Base-by-base conservation (phyloP, 1,139 yeast species). In the Tardiomyces depauwii region DNA sequence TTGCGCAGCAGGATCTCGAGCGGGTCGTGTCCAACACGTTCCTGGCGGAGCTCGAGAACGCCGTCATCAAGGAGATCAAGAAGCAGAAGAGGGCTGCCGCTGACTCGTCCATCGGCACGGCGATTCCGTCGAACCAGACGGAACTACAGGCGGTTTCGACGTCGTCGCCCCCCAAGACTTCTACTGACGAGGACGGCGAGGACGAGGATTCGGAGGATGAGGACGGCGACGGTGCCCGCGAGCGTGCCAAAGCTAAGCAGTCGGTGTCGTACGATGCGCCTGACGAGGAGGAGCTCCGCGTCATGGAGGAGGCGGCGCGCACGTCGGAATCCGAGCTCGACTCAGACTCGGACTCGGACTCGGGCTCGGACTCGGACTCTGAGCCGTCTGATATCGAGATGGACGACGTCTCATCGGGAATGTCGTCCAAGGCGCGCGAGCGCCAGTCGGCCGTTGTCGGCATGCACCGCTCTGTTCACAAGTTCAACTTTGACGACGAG, bases 201-300 rank as follows among this genome's bases (percentile, higher is more conserved):
- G 48, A 46, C n/a, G 47, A 39, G 21, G 58, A 57, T 14, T 46
- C 45, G 28, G 69, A 65, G 21, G 68, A 65, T 45, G 74, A 66
- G 42, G 85, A 75, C 48, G 84, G 72, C 43, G 88, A 81, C 58
- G 85, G 81, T 45, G 84, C 81, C 54, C 87, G 82, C 52, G 87
- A 80, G 50, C 77, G 73, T 57, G 67, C 72, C 52, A 75, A 72
- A 56, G 73, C 78, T 36, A 87, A 87, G 61, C 94, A 88, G 67
- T 81, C 94, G 23, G 95, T 87, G 40, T 85, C 96, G 0, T 89
- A 88, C 59, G 96, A 87, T 55, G 96, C 81, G 18, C 96, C 96
- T 27, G 96, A 88, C 66, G 96, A 86, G 51, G 96, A 86, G 43
- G 96, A 87, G 62, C 69, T 84, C 49, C n/a, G 16, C 5, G 36